Conservation (phyloP, 2,329 filamentous ascomycete species). For the Paraphoma chrysanthemicola region DNA sequence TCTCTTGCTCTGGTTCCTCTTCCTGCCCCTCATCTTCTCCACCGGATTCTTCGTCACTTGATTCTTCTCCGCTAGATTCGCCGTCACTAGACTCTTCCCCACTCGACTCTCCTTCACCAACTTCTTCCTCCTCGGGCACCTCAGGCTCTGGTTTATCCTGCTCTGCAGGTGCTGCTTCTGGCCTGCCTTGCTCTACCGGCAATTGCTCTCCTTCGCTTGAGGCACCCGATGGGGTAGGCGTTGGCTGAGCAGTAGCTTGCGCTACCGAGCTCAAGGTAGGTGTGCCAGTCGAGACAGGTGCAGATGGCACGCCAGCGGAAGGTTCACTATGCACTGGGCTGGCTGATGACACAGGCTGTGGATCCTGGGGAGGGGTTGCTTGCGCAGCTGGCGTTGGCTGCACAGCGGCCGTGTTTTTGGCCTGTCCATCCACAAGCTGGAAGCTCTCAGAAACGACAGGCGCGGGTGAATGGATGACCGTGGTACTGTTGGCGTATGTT, state of each 20-base stretch:
- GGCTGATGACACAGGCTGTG: not conserved
- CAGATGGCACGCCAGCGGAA: not conserved
- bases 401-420: not conserved
- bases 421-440: not conserved
- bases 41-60: not conserved
- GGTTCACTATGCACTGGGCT: not conserved
- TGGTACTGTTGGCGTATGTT: not conserved
- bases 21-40: not conserved
- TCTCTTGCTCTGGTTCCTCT: not conserved
- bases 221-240: not conserved
- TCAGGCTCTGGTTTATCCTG: not conserved
- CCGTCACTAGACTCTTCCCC: not conserved
- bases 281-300: not conserved
- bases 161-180: no score
- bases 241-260: not conserved
- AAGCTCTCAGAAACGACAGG: slow-evolving; percentile 5
- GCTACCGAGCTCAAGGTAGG: not conserved
- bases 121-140: not conserved
- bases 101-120: not conserved
- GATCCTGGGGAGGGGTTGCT: not conserved
- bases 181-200: no score
- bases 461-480: not conserved
- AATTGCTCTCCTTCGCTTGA: not conserved
- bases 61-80: not conserved
- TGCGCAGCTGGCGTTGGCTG: not conserved